Conservation (phyloP, 345 rosid genomes). For the Turnera subulata region DNA sequence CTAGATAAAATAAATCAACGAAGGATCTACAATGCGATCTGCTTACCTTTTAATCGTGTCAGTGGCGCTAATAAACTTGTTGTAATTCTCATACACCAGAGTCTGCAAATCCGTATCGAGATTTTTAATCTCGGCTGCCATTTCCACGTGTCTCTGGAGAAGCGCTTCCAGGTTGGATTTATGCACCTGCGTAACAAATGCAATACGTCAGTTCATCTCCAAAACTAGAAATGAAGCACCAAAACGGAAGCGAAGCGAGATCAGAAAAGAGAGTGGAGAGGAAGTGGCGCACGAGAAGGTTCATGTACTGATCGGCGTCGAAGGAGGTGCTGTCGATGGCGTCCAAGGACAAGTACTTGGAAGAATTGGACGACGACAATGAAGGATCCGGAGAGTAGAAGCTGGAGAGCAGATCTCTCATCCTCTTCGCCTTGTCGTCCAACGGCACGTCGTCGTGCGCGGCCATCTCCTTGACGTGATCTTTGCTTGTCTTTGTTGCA, state of each 20-base stretch:
- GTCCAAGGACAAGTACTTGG: conserved; percentile 56
- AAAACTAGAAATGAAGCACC: not conserved
- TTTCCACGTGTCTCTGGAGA: conserved; percentile 83
- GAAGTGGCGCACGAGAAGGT: conserved; percentile 57
- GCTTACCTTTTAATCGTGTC: conserved; percentile 90
- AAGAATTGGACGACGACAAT: conserved; percentile 32
- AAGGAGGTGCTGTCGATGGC: conserved; percentile 73
- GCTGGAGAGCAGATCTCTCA: conserved; percentile 97
- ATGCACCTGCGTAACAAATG: conserved; percentile 51
- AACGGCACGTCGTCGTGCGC: conserved; percentile 51
- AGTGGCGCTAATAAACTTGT: conserved; percentile 95
- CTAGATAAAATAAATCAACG: not conserved
- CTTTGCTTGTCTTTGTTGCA: too few species aligned
- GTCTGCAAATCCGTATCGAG: conserved; percentile 98
- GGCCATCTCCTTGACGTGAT: too few species aligned
- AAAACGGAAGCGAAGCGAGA: not conserved
- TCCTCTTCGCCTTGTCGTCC: conserved; percentile 99
- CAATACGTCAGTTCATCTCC: not conserved
- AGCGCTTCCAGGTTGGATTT: conserved; percentile 85
- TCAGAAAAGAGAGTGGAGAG: not conserved
- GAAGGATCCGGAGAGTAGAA: conserved; percentile 95
- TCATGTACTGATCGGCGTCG: conserved; percentile 91
- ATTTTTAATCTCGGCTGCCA: conserved; percentile 98
- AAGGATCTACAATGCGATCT: not conserved
- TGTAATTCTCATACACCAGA: conserved; percentile 94